These are phyloP conservation scores for Leonotis leonurus DNA, from an alignment of 257 asterid genomes.

Conservation along the genomic window DNA sequence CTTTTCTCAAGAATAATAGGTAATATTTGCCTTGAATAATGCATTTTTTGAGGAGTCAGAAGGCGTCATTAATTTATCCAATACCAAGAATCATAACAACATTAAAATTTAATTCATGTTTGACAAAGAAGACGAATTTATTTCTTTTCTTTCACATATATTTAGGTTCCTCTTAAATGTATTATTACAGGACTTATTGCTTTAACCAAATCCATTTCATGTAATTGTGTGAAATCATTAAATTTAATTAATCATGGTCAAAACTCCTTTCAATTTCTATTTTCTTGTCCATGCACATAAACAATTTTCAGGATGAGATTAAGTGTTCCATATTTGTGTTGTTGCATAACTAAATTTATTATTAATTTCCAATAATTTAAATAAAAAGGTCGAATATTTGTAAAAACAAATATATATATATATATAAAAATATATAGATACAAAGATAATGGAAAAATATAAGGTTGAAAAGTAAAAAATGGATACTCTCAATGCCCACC, in stretches of 20 bases:
- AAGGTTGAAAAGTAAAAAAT: not conserved
- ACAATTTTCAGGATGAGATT: too few species aligned
- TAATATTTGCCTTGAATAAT: constrained; percentile 11
- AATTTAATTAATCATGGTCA: too few species aligned
- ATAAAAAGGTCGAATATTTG: too few species aligned
- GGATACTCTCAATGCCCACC: constrained; percentile 29
- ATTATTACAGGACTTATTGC: not conserved
- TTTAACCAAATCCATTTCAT: not conserved
- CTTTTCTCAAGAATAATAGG: constrained; percentile 10
- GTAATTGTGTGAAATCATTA: too few species aligned
- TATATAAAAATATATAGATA: too few species aligned
- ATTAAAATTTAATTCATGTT: constrained; percentile 5
- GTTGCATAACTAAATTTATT: too few species aligned
- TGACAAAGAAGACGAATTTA: constrained; percentile 1
- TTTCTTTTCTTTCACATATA: not conserved
- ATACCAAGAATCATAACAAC: not conserved
- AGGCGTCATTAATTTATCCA: constrained; percentile 15
- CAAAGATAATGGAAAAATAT: not conserved
- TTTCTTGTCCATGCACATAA: too few species aligned
- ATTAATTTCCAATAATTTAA: too few species aligned
- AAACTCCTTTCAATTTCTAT: too few species aligned
- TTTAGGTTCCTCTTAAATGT: not conserved
- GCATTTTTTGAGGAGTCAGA: constrained; percentile 23
- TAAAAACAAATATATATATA: too few species aligned
- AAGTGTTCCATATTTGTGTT: too few species aligned